Percentiles rank a stretch among this genome's conserved stretches.
Evolutionary conservation across 495 filamentous ascomycete genomes (phyloP).

Genomic region (Podospora didyma): DNA sequence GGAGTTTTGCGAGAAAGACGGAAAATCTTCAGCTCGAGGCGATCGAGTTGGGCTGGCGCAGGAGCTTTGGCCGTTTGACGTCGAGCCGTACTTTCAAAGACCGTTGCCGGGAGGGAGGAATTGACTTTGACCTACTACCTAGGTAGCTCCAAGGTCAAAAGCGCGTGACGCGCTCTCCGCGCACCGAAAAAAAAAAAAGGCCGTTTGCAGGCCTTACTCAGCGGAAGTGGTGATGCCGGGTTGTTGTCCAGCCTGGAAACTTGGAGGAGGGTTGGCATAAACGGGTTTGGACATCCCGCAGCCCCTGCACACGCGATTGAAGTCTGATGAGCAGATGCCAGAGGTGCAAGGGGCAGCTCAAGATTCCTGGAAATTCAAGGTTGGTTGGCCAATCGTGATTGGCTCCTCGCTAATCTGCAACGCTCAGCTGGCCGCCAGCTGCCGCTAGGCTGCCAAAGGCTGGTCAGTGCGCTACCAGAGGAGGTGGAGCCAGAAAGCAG

Average conservation of each 20-base stretch:
- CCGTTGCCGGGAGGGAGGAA: not conserved
- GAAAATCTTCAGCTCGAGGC: not conserved
- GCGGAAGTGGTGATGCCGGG: not conserved
- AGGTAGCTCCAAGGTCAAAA: not conserved
- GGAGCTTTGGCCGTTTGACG: conserved; percentile 7
- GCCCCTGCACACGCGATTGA: not conserved
- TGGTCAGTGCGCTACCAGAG: not conserved
- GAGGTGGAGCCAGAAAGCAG: conserved; percentile 1
- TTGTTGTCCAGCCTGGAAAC: not conserved
- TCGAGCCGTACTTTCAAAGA: not conserved
- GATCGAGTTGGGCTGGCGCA: not conserved
- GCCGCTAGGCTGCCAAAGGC: not conserved
- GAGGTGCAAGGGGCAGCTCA: not conserved
- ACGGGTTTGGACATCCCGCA: not conserved
- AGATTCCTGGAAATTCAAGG: not conserved
- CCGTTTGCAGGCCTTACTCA: not conserved
- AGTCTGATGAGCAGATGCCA: not conserved
- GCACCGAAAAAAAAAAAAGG: not conserved
- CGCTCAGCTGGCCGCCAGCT: conserved; percentile 1
- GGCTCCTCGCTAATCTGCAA: not conserved
- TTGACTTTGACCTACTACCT: not conserved
- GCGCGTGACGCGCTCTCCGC: conserved; percentile 1
- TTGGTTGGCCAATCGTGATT: not conserved
- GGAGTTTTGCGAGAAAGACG: not conserved
- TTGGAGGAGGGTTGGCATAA: not conserved